Conservation (phyloP, 306 rosid genomes). For the Astragalus glycyphyllos region DNA sequence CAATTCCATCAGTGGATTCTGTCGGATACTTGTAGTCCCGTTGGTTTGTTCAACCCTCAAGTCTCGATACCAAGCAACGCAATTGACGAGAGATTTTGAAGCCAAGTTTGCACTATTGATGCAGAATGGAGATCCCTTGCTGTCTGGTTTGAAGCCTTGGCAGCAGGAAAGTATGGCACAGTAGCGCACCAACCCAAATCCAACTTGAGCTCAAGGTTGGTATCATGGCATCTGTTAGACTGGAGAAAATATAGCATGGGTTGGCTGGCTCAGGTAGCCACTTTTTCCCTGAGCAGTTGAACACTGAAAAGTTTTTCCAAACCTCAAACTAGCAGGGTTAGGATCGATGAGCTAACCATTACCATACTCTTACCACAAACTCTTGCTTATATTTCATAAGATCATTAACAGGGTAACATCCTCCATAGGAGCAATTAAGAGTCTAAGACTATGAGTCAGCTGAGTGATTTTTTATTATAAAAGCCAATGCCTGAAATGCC, state of each 20-base stretch:
- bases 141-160: background rate
- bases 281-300: slow-evolving; percentile 2
- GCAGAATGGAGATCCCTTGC: background rate
- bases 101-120: background rate
- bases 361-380: slow-evolving; percentile 19
- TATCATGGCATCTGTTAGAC: slow-evolving; percentile 7
- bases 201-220: background rate
- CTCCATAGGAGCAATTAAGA: slow-evolving; percentile 9
- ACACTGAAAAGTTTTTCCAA: background rate
- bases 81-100: background rate
- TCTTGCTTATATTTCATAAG: slow-evolving; percentile 5
- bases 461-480: slow-evolving; percentile 19
- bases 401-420: slow-evolving; percentile 26
- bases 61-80: background rate
- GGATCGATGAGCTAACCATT: slow-evolving; percentile 18
- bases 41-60: background rate
- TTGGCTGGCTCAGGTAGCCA: background rate
- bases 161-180: slow-evolving; percentile 5
- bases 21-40: background rate
- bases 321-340: slow-evolving; percentile 19
- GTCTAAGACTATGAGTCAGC: slow-evolving; percentile 4
- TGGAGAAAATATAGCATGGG: background rate
- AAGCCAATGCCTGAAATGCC: slow-evolving; percentile 28
- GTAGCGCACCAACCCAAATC: background rate
- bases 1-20: background rate